Percentiles rank a stretch among this genome's conserved stretches.
These are phyloP conservation scores for Brassica carinata DNA, from an alignment of 345 rosid genomes.

Conservation along the genomic window DNA sequence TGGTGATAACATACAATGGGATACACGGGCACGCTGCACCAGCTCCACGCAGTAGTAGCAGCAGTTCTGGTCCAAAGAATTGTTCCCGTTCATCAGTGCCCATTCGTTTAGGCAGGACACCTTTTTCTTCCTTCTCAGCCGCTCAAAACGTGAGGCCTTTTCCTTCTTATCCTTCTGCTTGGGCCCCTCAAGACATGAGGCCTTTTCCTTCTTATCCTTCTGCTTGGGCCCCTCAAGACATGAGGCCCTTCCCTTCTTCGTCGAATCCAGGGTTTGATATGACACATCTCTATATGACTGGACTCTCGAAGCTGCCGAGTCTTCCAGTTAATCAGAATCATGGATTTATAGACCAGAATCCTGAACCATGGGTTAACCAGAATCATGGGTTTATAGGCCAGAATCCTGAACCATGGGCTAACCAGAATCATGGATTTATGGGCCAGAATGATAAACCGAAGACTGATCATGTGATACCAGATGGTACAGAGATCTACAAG, in stretches of 20 bases:
- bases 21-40: conserved; percentile 25
- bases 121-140: not conserved
- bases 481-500: conserved; percentile 1
- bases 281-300: not conserved
- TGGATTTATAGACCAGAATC: not conserved
- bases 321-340: conserved; percentile 5
- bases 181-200: not conserved
- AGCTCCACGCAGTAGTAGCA: not conserved
- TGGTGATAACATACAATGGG: conserved; percentile 32
- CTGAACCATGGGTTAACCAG: conserved; percentile 9
- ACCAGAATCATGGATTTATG: not conserved
- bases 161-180: not conserved
- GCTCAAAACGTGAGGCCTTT: not conserved
- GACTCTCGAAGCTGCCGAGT: conserved; percentile 21
- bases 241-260: not conserved
- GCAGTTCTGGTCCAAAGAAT: not conserved
- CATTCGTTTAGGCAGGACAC: not conserved
- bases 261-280: not conserved
- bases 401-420: conserved; percentile 19
- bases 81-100: conserved; percentile 1
- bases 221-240: not conserved
- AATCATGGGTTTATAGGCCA: not conserved
- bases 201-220: not conserved
- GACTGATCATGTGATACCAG: not conserved
- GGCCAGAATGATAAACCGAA: conserved; percentile 15